These are phyloP conservation scores for Fomitopsis schrenkii DNA, from an alignment of 1,284 basidiomycete genomes.

Conservation along the genomic window DNA sequence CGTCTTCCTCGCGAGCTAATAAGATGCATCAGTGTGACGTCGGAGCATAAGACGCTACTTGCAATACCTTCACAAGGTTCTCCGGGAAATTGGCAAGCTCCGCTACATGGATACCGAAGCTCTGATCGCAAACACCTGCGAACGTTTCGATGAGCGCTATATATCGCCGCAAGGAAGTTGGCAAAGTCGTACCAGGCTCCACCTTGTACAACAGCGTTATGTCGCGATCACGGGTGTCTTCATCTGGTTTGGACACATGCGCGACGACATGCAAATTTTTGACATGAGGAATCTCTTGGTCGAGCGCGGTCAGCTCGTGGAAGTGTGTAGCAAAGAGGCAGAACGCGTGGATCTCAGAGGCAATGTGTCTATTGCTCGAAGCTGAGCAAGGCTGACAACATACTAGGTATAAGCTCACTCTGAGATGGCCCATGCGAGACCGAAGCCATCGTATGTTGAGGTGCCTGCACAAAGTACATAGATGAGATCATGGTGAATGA, in stretches of 20 bases:
- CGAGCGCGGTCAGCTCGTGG: conserved; percentile 93
- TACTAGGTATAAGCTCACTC: conserved; percentile 50
- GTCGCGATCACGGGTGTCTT: conserved; percentile 68
- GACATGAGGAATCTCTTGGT: conserved; percentile 83
- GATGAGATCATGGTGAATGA: not conserved
- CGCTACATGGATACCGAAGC: conserved; percentile 98
- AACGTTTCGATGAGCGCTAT: not conserved
- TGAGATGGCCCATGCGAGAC: conserved; percentile 97
- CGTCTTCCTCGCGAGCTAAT: conserved; percentile 87
- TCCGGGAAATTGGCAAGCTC: conserved; percentile 96
- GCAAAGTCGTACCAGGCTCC: conserved; percentile 66
- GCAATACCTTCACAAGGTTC: conserved; percentile 79
- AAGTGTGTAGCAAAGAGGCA: conserved; percentile 98
- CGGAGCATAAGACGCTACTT: not conserved
- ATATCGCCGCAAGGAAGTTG: not conserved
- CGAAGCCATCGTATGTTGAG: conserved; percentile 98
- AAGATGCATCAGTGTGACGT: not conserved
- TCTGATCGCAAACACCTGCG: conserved; percentile 86
- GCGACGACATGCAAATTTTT: conserved; percentile 97
- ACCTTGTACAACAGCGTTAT: conserved; percentile 97
- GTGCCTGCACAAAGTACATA: conserved; percentile 54
- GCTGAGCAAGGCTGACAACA: not conserved
- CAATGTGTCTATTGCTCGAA: conserved; percentile 72
- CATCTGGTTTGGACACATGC: conserved; percentile 68
- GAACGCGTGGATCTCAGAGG: conserved; percentile 86